Base-by-base conservation (phyloP, 1,139 yeast species). In the Arxiozyma heterogenica region DNA sequence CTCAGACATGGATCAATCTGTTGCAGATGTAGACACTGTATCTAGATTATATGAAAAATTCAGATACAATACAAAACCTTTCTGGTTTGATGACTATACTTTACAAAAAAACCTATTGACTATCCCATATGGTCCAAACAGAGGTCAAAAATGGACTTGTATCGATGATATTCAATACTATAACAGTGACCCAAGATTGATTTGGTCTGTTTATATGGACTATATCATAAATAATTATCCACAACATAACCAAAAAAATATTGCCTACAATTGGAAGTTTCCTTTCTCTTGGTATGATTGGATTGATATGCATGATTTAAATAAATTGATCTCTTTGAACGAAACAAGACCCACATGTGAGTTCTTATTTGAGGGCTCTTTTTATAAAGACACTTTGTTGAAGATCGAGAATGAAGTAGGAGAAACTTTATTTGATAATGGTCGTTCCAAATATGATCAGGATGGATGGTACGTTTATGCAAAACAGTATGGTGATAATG, bases 251-350 rank as follows among this genome's bases (percentile, higher is more conserved):
- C 5, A 46, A 20, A 4, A 17, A 42, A 38, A 21, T 5, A 18
- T 23, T 4, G 5, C 27, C 18, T 49, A 51, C 18, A 49, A 47
- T 20, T 51, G 52, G 49, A 41, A 39, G 9, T 44, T 56, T 15
- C 61, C 61, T 1, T 64, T 64, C 49, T 61, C 62, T 6, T 64
- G 68, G 68, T 64, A 64, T 47, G 68, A 64, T 47, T 64, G 64
- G 61, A 57, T 62, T 1, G 65, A 61, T 49, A 60, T 59, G 52
- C 55, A 59, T 25, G 58, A 55, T 22, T 57, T 56, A 38, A 64
- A 64, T 51, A 62, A 62, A 45, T 49, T 59, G 20, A 50, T 61
- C 7, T 53, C 64, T 2, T 48, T 61, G n/a, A 50, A 50, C 44
- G 46, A 55, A 3, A 51, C 48, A 30, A 45, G 44, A 27, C 49